Evolutionary conservation across 768 basidiomycete species (phyloP), one percentile per base, ranked within the genome.

Genomic region (Lactarius sanguifluus): DNA sequence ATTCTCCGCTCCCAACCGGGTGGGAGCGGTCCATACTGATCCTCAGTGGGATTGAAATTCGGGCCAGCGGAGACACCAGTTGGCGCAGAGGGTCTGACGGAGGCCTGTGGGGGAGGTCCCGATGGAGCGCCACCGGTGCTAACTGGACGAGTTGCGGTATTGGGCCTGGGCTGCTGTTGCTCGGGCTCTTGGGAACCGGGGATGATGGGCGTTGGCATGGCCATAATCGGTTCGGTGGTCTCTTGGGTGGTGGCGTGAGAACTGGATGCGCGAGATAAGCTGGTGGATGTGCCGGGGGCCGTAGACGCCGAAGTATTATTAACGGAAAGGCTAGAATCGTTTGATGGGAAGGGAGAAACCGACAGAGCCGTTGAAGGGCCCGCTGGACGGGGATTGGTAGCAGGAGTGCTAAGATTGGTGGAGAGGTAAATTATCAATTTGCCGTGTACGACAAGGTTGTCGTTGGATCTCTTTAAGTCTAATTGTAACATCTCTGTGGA

Each of bases 391-490:
- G 92, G 88, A 76, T 93, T 95, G 71, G 85, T 81, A 71, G 96
- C 93, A 41, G 94, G 92, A 71, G 89, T 86, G 65, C 79, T 84
- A 74, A 92, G 82, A 74, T 98, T 96, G 58, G 97, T 98, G 20
- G 94, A 96, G 43, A 99, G 84, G 78, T 96, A 95, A 71, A 98
- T 86, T 76, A 98, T 96, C 71, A 99, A 86, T 79, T 98, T 98
- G 57, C 97, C 97, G 73, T 98, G 95, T 4, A 99, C 97, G 57
- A 95, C 92, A 32, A 97, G 86, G 75, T 97, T 96, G 77, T 99
- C 97, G 72, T 96, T 97, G n/a, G 96, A 98, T 78, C 96, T 96
- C 81, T 98, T 97, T 72, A 99, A 81, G 74, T 98, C 97, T 71
- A 96, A 77, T 1, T 96, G 98, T 59, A 98, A 85, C 89, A 97